Evolutionary conservation across 2,329 filamentous ascomycete genomes (phyloP), one percentile per base, ranked within the genome.

Genomic region (Scedosporium dehoogii): DNA sequence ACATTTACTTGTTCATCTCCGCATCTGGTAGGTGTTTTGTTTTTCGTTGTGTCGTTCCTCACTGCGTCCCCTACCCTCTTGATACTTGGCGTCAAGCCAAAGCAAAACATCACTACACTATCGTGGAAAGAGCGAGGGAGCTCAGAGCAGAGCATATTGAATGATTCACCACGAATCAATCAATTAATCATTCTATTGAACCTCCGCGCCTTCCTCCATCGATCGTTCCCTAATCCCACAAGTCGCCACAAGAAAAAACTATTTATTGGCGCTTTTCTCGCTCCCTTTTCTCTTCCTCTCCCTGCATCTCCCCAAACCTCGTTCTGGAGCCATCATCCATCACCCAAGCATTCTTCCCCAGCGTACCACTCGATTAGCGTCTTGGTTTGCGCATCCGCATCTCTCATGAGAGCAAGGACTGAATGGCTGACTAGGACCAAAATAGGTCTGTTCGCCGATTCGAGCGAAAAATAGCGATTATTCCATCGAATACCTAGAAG

Each of bases 1-100:
- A 92, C 92, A 96, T 96, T 96, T 77, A 88, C 75, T 96, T 96
- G 92, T 96, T 91, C 81, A 90, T 96, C 92, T 96, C 91, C 85
- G 78, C 84, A 83, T 75, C 84, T 79, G 83, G 85, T 87, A 86
- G 76, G 81, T 61, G 60, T 25, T 60, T 73, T 46, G 16, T 65
- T 62, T 60, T 63, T 61, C n/a, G 65, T 63, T 63, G 3, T 44
- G 12, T 81, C 23, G 56, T 58, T 25, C 25, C 58, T 62, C 58
- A 48, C 7, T 7, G 6, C 29, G 29, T 33, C 29, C 7, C 29
- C 29, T 33, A 33, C 29, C 29, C 29, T 9, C 6, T 7, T 33
- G 29, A 33, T 33, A 33, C 29, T 10, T 9, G 6, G 29, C 29
- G 10, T 42, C 51, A 7, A 18, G 9, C 29, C 29, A 29, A 42